Evolutionary conservation across 2,329 filamentous ascomycete species (phyloP).

Genomic region (Didymella segeticola): DNA sequence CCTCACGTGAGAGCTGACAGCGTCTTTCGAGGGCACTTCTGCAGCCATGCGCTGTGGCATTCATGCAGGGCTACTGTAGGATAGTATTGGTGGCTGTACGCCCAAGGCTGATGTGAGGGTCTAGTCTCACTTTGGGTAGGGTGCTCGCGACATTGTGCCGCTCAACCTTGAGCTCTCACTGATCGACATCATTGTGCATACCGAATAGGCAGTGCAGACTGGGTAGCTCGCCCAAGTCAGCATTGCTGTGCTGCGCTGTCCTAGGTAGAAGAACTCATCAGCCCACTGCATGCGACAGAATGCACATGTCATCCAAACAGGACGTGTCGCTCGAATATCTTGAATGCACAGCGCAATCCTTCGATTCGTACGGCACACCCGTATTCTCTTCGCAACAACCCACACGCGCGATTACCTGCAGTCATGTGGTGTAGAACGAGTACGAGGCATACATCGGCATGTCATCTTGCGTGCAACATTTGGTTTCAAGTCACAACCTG

Average conservation of each 20-base stretch:
- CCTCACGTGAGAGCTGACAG: slow-evolving; percentile 30
- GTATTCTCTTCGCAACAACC: slow-evolving; percentile 10
- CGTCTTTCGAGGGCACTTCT: slow-evolving; percentile 26
- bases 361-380: slow-evolving; percentile 1
- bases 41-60: slow-evolving; percentile 30
- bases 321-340: not conserved
- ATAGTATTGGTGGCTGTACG: slow-evolving; percentile 48
- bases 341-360: slow-evolving; percentile 11
- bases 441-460: too few relatives aligned
- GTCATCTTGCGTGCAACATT: not conserved
- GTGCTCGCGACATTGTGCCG: slow-evolving; percentile 16
- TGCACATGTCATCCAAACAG: slow-evolving; percentile 13
- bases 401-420: slow-evolving; percentile 23
- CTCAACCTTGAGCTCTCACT: not conserved
- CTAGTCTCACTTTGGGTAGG: slow-evolving; percentile 15
- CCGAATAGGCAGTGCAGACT: not conserved
- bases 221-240: not conserved
- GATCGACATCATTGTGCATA: slow-evolving; percentile 14
- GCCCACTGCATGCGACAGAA: slow-evolving; percentile 21
- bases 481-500: not conserved
- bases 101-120: slow-evolving; percentile 28
- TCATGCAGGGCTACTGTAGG: slow-evolving; percentile 48
- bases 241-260: not conserved
- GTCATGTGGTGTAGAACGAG: slow-evolving; percentile 10
- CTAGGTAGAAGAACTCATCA: slow-evolving; percentile 19